phyloP scores from a whole-genome alignment of 2,329 filamentous ascomycete genomes.

The Coniochaeta sp. region DNA sequence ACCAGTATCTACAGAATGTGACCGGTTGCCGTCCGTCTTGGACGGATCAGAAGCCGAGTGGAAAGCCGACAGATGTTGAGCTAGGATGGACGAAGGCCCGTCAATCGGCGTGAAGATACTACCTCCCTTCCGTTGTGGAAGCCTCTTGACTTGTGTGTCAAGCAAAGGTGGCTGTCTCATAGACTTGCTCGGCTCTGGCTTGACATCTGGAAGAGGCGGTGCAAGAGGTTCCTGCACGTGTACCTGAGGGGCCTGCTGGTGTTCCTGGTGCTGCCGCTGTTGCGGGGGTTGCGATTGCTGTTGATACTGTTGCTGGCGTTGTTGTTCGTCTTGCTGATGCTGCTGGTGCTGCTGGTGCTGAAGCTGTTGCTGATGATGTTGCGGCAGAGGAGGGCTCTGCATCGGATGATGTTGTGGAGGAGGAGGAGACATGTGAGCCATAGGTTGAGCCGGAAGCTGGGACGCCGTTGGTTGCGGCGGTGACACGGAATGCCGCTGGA shows the following conservation, averaged over 20 bases:
- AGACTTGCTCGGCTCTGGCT: conserved; percentile 31
- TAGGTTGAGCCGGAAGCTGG: conserved; percentile 36
- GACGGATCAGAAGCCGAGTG: conserved; percentile 38
- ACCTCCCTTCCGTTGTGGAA: conserved; percentile 72
- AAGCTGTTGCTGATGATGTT: conserved; percentile 13
- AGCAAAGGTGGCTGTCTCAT: conserved; percentile 35
- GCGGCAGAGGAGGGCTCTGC: conserved; percentile 23
- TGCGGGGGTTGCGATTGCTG: conserved; percentile 31
- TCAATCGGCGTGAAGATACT: conserved; percentile 98
- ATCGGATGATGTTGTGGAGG: conserved; percentile 35
- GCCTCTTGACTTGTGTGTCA: conserved; percentile 51
- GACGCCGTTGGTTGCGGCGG: conserved; percentile 51
- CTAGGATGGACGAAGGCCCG: conserved; percentile 80
- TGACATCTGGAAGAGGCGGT: conserved; percentile 43
- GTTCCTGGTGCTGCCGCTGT: conserved; percentile 25
- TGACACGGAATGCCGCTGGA: conserved; percentile 47
- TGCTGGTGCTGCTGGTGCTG: conserved; percentile 17
- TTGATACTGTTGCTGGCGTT: conserved; percentile 19
- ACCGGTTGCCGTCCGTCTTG: conserved; percentile 40
- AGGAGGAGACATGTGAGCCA: conserved; percentile 44
- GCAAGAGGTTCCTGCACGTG: conserved; percentile 39
- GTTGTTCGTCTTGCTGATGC: conserved; percentile 20
- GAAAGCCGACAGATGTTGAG: conserved; percentile 70
- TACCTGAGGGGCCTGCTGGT: conserved; percentile 6
- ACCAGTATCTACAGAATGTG: conserved; percentile 59